Conservation (phyloP, 73 alveolate species). For the Tetrahymena thermophila region DNA sequence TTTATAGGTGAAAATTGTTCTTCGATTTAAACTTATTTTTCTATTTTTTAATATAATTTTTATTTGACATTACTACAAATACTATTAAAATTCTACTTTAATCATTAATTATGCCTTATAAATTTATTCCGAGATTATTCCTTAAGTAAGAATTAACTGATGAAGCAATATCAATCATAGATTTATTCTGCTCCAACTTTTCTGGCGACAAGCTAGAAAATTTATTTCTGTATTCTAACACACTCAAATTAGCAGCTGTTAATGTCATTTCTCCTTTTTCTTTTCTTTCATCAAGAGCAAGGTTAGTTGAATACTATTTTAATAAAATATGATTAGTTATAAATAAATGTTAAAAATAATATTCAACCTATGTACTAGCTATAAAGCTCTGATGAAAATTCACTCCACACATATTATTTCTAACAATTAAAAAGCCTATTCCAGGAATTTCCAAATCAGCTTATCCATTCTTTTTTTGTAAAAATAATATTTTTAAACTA, state of each 20-base stretch:
- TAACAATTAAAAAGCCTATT: conserved; percentile 25
- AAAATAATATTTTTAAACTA: background rate
- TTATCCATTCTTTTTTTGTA: background rate
- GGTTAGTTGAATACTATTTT: background rate
- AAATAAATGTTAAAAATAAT: background rate
- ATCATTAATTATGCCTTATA: background rate
- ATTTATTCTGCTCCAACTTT: background rate
- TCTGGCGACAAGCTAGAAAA: background rate
- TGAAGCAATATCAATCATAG: background rate
- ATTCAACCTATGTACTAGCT: background rate
- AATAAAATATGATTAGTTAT: background rate
- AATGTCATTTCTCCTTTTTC: conserved; percentile 38
- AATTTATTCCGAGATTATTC: background rate
- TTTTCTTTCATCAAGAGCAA: conserved; percentile 30
- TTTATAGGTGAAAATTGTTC: background rate
- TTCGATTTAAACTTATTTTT: background rate
- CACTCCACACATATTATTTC: conserved; percentile 14
- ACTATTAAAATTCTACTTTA: background rate
- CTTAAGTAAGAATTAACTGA: background rate
- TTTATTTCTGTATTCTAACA: background rate
- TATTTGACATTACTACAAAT: background rate
- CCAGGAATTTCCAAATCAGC: conserved; percentile 42
- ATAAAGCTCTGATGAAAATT: conserved; percentile 19
- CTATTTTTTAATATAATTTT: background rate
- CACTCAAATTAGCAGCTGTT: background rate